These are phyloP conservation scores for Puccinia polysora DNA, from an alignment of 1,284 basidiomycete species.

Conservation along the genomic window DNA sequence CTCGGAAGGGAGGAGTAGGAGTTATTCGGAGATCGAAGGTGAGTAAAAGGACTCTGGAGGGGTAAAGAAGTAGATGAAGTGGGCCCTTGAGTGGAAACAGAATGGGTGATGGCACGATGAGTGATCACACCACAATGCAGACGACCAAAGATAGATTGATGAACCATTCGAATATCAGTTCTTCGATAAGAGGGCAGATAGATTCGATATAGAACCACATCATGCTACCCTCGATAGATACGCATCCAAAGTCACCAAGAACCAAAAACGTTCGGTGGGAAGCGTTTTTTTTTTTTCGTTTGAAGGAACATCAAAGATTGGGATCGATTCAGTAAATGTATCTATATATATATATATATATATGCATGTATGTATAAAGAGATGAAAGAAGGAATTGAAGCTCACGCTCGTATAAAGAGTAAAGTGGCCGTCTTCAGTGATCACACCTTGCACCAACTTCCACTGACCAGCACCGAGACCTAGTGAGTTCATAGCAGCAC, in stretches of 20 bases:
- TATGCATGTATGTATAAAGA: not conserved
- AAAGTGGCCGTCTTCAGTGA: slow-evolving; percentile 40
- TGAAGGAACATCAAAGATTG: not conserved
- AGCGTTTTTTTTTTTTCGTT: not conserved
- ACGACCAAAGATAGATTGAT: slow-evolving; percentile 43
- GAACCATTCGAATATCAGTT: slow-evolving; percentile 39
- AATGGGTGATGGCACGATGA: not conserved
- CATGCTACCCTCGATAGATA: not conserved
- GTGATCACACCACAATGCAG: slow-evolving; percentile 39
- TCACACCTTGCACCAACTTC: slow-evolving; percentile 38
- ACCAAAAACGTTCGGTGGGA: not conserved
- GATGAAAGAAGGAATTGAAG: not conserved
- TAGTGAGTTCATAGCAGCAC: slow-evolving; percentile 25
- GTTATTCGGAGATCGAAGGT: not conserved
- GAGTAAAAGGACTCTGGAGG: not conserved
- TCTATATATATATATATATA: not conserved
- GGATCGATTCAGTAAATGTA: not conserved
- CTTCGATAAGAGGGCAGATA: slow-evolving; percentile 41
- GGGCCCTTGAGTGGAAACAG: slow-evolving; percentile 37
- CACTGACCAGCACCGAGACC: slow-evolving; percentile 31
- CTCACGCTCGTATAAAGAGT: slow-evolving; percentile 28
- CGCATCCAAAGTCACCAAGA: not conserved
- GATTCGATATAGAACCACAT: slow-evolving; percentile 20
- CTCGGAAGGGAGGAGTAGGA: not conserved
- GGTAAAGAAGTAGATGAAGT: slow-evolving; percentile 22